Evolutionary conservation across 768 basidiomycete species (phyloP), one percentile per base, ranked within the genome.

Genomic region (Termitomyces sp.): DNA sequence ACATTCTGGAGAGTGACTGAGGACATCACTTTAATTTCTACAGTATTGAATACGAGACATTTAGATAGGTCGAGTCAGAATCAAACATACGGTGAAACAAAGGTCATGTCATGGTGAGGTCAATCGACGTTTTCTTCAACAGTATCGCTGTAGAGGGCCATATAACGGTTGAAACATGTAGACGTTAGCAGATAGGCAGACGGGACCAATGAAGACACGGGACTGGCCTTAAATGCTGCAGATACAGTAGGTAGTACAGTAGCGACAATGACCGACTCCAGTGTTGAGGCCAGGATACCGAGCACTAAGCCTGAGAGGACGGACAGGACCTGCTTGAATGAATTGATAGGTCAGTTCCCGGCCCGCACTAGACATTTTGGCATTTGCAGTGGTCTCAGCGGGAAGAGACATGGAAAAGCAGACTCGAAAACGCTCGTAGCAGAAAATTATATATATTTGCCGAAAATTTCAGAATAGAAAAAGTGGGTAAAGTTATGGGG

Each of bases 231-330:
- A 70, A 90, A 90, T 3, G 79, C 77, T 22, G 77, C 63, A 4
- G 87, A 83, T 48, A 92, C 82, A 0, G 84, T 87, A 0, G 88
- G 86, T n/a, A 91, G 72, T 1, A 87, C 84, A 0, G 88, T 90
- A 0, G 86, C 85, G 9, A 89, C 82, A 49, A 89, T 85, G 8
- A 88, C 88, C 11, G 87, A 85, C 66, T 90, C 88, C 0, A 88
- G 71, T 0, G 83, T 73, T 5, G 85, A 80, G 47, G 86, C 82
- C 46, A 85, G 74, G 11, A 84, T 77, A 47, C 86, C 88, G 1
- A 84, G 70, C 0, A 83, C 75, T 13, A 90, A 74, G 6, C 87
- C 81, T 1, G 76, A 65, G 63, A 89, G 87, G 6, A 88, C 81
- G 11, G 81, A 72, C 4, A 90, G 68, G 44, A 90, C 74, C 67